Percentiles rank a stretch among this genome's conserved stretches.
Evolutionary conservation across 2,329 filamentous ascomycete genomes (phyloP).

Genomic region (Exophiala lecanii-corni): DNA sequence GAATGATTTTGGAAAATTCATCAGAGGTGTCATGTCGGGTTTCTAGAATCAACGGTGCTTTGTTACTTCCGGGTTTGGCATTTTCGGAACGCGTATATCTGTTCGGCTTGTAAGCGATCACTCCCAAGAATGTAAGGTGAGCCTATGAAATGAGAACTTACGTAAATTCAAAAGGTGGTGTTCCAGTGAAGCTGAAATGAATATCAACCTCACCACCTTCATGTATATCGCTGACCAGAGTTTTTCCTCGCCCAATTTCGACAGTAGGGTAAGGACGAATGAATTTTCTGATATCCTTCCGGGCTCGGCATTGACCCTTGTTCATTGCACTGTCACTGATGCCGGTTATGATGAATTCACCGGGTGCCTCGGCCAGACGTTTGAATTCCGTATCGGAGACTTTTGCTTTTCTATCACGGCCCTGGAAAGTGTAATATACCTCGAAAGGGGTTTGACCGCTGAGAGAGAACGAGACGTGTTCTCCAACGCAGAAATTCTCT

Average conservation of each 20-base stretch:
- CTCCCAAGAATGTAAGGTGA: no score
- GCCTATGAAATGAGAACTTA: conserved; percentile 32
- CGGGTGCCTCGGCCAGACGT: conserved; percentile 86
- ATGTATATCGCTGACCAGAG: conserved; percentile 84
- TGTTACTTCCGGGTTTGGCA: conserved; percentile 62
- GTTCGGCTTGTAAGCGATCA: no score
- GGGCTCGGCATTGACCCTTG: conserved; percentile 69
- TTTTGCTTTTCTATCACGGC: conserved; percentile 70
- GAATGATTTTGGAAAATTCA: conserved; percentile 74
- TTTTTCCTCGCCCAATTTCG: conserved; percentile 76
- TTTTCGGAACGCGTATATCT: conserved; percentile 85
- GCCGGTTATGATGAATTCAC: conserved; percentile 79
- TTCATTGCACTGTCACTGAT: conserved; percentile 70
- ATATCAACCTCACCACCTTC: conserved; percentile 94
- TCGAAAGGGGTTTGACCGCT: conserved; percentile 89
- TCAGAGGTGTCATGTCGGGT: conserved; percentile 83
- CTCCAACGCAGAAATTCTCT: conserved; percentile 89
- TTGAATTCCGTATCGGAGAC: conserved; percentile 65
- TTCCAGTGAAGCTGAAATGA: conserved; percentile 90
- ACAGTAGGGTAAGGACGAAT: conserved; percentile 94
- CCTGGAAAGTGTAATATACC: conserved; percentile 85
- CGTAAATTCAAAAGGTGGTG: conserved; percentile 95
- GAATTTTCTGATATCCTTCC: conserved; percentile 69
- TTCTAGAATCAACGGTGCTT: conserved; percentile 67
- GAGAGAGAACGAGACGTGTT: conserved; percentile 86